Conservation (phyloP, 768 basidiomycete genomes). For the Tulasnella sp. region DNA sequence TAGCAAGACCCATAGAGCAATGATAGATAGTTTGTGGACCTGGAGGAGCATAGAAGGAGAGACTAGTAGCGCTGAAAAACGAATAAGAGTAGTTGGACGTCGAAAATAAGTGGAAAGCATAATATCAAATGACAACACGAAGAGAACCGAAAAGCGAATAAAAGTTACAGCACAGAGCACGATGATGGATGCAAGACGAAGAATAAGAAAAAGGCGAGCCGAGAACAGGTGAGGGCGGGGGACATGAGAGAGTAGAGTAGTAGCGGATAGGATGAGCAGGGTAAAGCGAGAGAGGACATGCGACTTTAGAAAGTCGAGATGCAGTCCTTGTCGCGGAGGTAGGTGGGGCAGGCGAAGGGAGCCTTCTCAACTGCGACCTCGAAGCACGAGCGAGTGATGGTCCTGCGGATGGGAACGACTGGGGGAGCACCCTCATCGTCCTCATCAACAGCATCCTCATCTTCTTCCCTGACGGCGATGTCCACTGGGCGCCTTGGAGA, state of each 20-base stretch:
- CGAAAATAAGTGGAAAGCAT: constrained; percentile 10
- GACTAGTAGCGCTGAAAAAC: not conserved
- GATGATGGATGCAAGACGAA: constrained; percentile 10
- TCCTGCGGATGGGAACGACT: not conserved
- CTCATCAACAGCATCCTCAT: not conserved
- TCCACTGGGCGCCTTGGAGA: not conserved
- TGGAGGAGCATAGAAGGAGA: constrained; percentile 9
- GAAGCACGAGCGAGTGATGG: constrained; percentile 14
- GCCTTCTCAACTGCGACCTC: constrained; percentile 15
- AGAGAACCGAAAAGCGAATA: constrained; percentile 9
- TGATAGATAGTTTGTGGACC: constrained; percentile 7
- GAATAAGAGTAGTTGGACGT: not conserved
- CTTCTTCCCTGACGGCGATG: constrained; percentile 3
- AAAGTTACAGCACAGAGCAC: constrained; percentile 7
- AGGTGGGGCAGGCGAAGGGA: constrained; percentile 1
- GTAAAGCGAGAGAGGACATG: not conserved
- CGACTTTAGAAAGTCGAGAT: constrained; percentile 11
- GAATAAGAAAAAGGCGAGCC: not conserved
- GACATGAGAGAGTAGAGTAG: not conserved
- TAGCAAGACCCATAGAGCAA: constrained; percentile 11
- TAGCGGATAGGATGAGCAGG: not conserved
- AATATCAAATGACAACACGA: constrained; percentile 21
- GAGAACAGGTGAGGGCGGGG: not conserved
- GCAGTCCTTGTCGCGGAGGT: constrained; percentile 8
- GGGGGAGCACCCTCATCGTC: constrained; percentile 1